Base-by-base conservation (phyloP, 2,329 filamentous ascomycete genomes). In the Claviceps spartinae region DNA sequence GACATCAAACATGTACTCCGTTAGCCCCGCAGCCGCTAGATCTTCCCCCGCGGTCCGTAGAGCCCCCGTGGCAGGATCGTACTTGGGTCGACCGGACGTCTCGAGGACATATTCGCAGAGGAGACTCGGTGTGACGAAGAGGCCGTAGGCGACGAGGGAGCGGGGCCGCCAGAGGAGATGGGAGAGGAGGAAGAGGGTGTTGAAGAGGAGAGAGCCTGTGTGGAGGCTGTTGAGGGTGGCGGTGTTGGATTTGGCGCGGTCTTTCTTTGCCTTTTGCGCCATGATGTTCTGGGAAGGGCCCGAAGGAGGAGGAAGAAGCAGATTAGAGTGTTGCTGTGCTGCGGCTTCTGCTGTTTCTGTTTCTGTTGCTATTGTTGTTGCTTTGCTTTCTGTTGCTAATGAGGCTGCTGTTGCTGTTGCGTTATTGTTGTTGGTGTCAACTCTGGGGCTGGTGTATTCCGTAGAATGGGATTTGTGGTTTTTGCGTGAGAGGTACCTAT, bases 1-100 rank as follows among this genome's bases (percentile, higher is more conserved):
- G 48, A 95, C 80, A 70, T 98, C 93, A 78, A 95, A 98, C 85
- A 97, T 88, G 74, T 94, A 97, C 70, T 96, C 93, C 11, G 91
- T 97, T 72, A 98, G 71, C 4, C 93, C 93, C 37, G 84, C 78
- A 9, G 88, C 87, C 50, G 86, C 82, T 49, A 98, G 79, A 66
- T 98, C 93, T 65, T 97, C 90, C 44, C 93, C 91, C 0, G 87
- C 74, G 36, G 77, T 81, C 65, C 80, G 82, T 55, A 97, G 74
- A n/a, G 83, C 75, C 14, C 75, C 77, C 47, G 80, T 82, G 26
- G 72, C 70, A 22, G 81, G 65, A 58, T 82, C 79, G 64, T 83
- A 86, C 55, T 74, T 82, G 24, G 93, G 93, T 9, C 91, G 86
- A 13, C 87, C 88, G 7, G 89, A 81, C 47, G 78, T 78, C 68